Evolutionary conservation across 768 basidiomycete genomes (phyloP), one percentile per base, ranked within the genome.

Genomic region (Lyophyllum semitale): DNA sequence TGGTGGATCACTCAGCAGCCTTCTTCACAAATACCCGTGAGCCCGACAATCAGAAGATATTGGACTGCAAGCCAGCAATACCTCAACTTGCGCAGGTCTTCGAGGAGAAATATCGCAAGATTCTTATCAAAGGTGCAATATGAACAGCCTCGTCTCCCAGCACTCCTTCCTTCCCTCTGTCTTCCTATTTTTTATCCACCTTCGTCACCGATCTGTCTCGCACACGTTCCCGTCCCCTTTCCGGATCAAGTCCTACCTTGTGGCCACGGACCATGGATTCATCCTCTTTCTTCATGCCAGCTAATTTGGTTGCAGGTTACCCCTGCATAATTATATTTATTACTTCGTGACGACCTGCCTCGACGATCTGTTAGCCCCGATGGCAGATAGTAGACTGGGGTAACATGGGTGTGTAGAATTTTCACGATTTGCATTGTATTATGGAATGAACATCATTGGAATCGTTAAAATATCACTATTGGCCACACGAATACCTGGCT

Each of bases 41-140:
- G 61, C 73, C 82, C 33, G 88, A 91, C 68, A 67, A 60, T 27
- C 80, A 88, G 59, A 89, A 87, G 71, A 72, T 77, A 37, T 64
- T 94, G 55, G 89, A 93, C 58, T 93, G 89, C 77, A 89, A 82
- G 71, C 69, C 79, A 37, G 84, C 82, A n/a, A 70, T 70, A 51
- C 64, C 74, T 27, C 74, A 76, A 58, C 80, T 98, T 54, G 71
- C 77, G 20, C 80, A 84, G 61, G 83, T 80, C 13, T 84, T 87
- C 67, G 90, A 91, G 63, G 83, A 86, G 63, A 94, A 88, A 72
- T 93, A 93, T 69, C 81, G 88, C 60, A 92, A 88, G 69, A 85
- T 97, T 55, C 85, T 84, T 65, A 93, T 98, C 72, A 95, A 86
- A 77, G 96, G 96, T 63, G 93, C 95, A 67, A 89, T 96, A 73